Evolutionary conservation across 108 stramenopile species (phyloP), one percentile per base, ranked within the genome.

Genomic region (Nitzschia sp.): DNA sequence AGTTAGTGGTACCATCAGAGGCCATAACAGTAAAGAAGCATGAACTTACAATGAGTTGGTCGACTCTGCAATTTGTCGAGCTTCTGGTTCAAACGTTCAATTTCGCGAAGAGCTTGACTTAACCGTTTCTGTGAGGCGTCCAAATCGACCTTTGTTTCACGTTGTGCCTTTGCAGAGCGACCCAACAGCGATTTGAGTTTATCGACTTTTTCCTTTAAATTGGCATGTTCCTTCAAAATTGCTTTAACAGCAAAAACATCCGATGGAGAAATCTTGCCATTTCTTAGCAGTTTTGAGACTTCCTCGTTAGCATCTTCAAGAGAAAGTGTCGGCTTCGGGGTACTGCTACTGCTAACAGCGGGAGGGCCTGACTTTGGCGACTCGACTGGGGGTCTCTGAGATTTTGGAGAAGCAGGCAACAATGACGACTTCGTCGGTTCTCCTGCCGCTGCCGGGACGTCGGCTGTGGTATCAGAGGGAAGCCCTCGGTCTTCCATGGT

Each of bases 161-260:
- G 77, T 59, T 91, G 90, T 1, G 89, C 90, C 68, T 95, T 92
- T 28, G 93, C 93, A 2, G 89, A 90, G 42, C 90, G 77, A n/a
- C 89, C 91, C 45, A 95, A 61, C 21, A 95, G 58, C 0, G 91
- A 90, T 68, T 95, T 95, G 54, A 95, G 82, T 56, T 90, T 92
- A 61, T 66, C 76, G 8, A 90, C 87, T 76, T 95, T 95, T 46
- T 90, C 91, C 31, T 82, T 83, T 25, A 95, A 72, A 47, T 76
- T 61, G 31, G 77, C 78, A 60, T 91, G 84, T 36, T 95, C 91
- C 31, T 88, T 86, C 42, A 91, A 46, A 53, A 86, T 61, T 5
- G 54, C 56, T 63, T 86, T 88, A 23, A 89, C 63, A 30, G 81
- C 75, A 17, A 67, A 46, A 11, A 83, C 67, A 28, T 85, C 84